phyloP scores from a whole-genome alignment of 83 land plant species.

The Thuja plicata region DNA sequence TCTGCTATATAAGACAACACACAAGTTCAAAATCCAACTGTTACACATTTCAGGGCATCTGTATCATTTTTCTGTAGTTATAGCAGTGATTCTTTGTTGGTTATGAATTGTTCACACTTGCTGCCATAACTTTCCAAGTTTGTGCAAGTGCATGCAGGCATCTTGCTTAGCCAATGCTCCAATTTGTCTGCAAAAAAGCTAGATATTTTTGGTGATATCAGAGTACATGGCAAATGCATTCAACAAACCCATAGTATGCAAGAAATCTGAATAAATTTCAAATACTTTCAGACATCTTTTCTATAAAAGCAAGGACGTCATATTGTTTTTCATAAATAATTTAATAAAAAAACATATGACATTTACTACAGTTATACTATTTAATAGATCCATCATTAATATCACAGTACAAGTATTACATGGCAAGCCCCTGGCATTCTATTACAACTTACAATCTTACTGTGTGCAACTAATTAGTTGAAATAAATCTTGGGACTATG shows the following conservation, averaged over 20 bases:
- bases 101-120: neutral
- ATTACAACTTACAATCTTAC: too few relatives aligned
- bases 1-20: neutral
- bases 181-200: neutral
- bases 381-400: neutral
- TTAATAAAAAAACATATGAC: neutral
- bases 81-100: neutral
- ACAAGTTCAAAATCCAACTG: neutral
- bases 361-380: neutral
- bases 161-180: neutral
- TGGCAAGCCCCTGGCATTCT: too few relatives aligned
- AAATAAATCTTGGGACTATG: too few relatives aligned
- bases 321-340: neutral
- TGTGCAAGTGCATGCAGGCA: neutral
- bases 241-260: neutral
- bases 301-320: neutral
- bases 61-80: neutral
- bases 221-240: neutral
- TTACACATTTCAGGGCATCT: neutral
- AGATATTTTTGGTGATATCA: neutral
- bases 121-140: neutral
- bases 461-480: too few relatives aligned
- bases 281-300: neutral
- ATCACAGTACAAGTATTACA: too few relatives aligned
- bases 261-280: neutral